phyloP scores from a whole-genome alignment of 179 eudicot genomes.

The Beta macrorhiza region DNA sequence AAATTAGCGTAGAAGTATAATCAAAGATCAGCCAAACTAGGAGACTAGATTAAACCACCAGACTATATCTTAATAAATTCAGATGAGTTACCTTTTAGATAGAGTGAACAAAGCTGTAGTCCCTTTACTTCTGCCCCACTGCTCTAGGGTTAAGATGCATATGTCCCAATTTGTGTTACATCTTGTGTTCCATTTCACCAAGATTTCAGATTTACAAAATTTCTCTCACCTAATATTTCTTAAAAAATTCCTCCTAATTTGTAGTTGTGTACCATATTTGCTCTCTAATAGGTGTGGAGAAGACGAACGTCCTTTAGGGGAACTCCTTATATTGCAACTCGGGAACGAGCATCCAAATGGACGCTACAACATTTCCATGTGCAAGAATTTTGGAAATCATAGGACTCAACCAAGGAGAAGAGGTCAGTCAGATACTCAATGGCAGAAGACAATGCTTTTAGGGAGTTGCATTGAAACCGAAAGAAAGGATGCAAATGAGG shows the following conservation, averaged over 20 bases:
- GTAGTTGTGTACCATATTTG: neutral
- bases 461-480: constrained; percentile 40
- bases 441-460: constrained; percentile 43
- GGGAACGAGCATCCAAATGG: constrained; percentile 51
- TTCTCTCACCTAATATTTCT: no score
- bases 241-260: neutral
- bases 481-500: constrained; percentile 33
- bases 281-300: constrained; percentile 68
- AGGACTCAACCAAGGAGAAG: constrained; percentile 38
- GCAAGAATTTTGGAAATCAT: constrained; percentile 45
- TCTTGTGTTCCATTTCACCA: no score
- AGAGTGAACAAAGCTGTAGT: no score
- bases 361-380: constrained; percentile 39
- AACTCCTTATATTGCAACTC: constrained; percentile 63
- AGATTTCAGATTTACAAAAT: no score
- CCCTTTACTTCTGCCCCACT: no score
- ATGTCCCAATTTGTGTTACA: no score
- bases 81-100: no score
- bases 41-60: no score
- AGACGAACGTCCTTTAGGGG: constrained; percentile 83
- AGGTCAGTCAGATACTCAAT: constrained; percentile 21
- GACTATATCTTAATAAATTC: no score
- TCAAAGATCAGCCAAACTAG: no score
- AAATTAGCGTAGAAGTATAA: no score
- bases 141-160: no score